Conservation (phyloP, 148 eudicot species). For the Rhododendron molle region DNA sequence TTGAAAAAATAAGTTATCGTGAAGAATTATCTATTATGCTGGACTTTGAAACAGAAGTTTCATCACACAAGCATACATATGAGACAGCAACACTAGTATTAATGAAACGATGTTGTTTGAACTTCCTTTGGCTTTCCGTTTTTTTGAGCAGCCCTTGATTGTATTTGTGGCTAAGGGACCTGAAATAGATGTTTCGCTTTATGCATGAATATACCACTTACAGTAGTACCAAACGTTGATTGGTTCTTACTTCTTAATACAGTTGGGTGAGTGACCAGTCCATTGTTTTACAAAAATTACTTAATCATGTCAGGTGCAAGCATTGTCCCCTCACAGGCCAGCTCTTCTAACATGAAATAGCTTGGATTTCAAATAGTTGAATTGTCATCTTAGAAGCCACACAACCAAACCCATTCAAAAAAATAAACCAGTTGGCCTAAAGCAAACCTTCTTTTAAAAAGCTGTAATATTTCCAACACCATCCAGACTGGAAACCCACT, state of each 20-base stretch:
- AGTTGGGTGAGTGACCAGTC: not conserved
- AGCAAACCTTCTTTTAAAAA: not conserved
- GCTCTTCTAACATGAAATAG: not conserved
- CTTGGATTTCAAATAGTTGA: not conserved
- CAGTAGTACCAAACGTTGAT: not conserved
- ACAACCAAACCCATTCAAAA: not conserved
- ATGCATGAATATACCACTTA: not conserved
- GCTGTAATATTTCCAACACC: not conserved
- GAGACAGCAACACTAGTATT: not conserved
- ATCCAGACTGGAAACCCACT: not conserved
- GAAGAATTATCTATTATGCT: not conserved
- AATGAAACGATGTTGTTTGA: not conserved
- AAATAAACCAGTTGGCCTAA: not conserved
- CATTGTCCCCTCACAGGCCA: not conserved
- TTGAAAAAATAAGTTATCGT: not conserved
- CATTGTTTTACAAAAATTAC: not conserved
- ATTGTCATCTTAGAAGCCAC: not conserved
- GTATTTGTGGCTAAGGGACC: not conserved
- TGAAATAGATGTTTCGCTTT: not conserved
- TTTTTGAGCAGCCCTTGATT: not conserved
- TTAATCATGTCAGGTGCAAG: not conserved
- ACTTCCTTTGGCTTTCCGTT: not conserved
- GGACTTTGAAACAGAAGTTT: not conserved
- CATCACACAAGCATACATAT: conserved; percentile 1
- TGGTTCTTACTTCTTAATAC: not conserved